phyloP scores from a whole-genome alignment of 2,329 filamentous ascomycete genomes.

The Ophiostoma sp. region DNA sequence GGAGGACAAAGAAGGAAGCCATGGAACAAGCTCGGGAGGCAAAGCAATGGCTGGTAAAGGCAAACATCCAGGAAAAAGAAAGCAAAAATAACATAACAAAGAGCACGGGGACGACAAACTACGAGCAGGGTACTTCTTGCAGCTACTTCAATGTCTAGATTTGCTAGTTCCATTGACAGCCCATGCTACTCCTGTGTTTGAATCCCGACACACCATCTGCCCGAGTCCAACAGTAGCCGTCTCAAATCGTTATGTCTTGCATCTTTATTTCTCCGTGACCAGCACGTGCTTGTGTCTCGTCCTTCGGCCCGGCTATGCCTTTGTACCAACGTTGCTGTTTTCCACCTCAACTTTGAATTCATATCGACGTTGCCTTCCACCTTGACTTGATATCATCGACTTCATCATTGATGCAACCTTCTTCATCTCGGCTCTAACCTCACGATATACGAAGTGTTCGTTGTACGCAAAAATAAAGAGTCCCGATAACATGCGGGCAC shows the following conservation, averaged over 20 bases:
- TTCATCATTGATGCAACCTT: neutral
- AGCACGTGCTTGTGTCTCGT: constrained; percentile 3
- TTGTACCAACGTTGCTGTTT: neutral
- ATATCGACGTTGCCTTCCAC: neutral
- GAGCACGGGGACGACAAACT: too few relatives aligned
- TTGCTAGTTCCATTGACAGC: too few relatives aligned
- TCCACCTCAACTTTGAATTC: neutral
- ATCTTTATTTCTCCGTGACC: neutral
- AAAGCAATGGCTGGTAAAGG: too few relatives aligned
- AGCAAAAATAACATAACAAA: too few relatives aligned
- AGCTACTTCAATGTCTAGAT: too few relatives aligned
- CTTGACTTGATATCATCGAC: neutral
- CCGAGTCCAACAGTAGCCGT: neutral
- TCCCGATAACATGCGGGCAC: too few relatives aligned
- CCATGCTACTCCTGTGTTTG: neutral
- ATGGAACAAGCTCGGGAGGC: too few relatives aligned
- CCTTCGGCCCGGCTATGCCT: neutral
- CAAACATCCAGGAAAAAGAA: too few relatives aligned
- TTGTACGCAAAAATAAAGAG: too few relatives aligned
- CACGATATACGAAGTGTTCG: too few relatives aligned
- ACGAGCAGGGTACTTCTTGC: too few relatives aligned
- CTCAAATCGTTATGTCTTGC: neutral
- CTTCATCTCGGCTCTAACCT: neutral
- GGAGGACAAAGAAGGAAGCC: too few relatives aligned
- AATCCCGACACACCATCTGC: neutral